Conservation (phyloP, 805 yeast genomes). For the Kodamaea sagamina region DNA sequence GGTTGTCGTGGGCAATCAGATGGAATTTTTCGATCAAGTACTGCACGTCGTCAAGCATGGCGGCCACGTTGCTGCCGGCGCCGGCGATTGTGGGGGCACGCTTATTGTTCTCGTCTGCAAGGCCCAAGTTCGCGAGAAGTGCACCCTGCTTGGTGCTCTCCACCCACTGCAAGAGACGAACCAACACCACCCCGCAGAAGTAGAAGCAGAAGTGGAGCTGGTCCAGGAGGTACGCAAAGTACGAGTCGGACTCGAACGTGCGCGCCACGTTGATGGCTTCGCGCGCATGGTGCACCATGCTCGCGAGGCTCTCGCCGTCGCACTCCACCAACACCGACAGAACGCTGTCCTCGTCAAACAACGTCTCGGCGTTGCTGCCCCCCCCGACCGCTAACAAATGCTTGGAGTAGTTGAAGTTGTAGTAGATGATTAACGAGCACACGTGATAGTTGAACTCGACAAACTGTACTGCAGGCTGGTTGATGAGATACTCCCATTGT, state of each 20-base stretch:
- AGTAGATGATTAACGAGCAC: constrained; percentile 52
- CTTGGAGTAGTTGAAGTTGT: constrained; percentile 36
- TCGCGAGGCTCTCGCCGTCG: constrained; percentile 29
- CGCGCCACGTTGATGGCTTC: constrained; percentile 44
- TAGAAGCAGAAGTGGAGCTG: constrained; percentile 60
- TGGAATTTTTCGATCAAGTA: constrained; percentile 30
- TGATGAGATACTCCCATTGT: constrained; percentile 68
- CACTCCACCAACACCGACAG: constrained; percentile 25
- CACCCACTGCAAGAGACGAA: constrained; percentile 25
- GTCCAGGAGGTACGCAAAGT: constrained; percentile 71
- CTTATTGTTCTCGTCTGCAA: not conserved
- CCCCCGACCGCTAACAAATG: constrained; percentile 2
- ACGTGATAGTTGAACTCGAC: constrained; percentile 71
- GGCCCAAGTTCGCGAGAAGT: not conserved
- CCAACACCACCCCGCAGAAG: constrained; percentile 41
- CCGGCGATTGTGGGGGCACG: too few species aligned
- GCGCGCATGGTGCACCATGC: constrained; percentile 44
- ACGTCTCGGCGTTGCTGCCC: not conserved
- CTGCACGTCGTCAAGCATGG: constrained; percentile 17
- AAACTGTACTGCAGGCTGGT: constrained; percentile 72
- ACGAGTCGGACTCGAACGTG: constrained; percentile 49
- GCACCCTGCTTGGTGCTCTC: constrained; percentile 13
- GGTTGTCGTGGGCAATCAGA: constrained; percentile 28
- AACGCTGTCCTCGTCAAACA: constrained; percentile 24
- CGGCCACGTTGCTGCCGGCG: not conserved